Conservation (phyloP, 768 basidiomycete species). For the Rhodotorula taiwanensis region DNA sequence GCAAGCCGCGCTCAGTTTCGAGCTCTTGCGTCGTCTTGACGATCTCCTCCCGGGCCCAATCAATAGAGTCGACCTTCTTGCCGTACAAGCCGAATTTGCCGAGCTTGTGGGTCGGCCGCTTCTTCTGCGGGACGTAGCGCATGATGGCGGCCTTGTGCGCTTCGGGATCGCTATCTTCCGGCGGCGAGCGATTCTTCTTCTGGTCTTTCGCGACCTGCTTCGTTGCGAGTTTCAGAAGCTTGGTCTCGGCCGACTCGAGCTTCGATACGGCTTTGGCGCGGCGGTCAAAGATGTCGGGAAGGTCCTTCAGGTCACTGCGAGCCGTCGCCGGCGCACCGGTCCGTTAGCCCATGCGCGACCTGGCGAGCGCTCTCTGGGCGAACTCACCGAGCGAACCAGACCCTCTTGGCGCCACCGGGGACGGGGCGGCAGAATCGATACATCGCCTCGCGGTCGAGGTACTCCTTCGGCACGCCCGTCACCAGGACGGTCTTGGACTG, state of each 20-base stretch:
- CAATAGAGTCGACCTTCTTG: constrained; percentile 84
- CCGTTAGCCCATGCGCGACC: too few relatives aligned
- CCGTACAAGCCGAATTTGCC: constrained; percentile 59
- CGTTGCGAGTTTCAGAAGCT: constrained; percentile 64
- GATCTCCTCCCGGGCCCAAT: constrained; percentile 66
- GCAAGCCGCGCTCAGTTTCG: constrained; percentile 46
- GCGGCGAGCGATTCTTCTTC: constrained; percentile 38
- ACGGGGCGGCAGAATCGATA: constrained; percentile 51
- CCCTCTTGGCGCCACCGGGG: constrained; percentile 79
- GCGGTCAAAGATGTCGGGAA: constrained; percentile 76
- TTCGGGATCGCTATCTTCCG: constrained; percentile 34
- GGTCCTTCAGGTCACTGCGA: constrained; percentile 68
- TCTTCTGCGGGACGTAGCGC: constrained; percentile 60
- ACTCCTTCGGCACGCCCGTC: constrained; percentile 75
- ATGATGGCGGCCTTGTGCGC: constrained; percentile 47
- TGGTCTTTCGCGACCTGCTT: constrained; percentile 54
- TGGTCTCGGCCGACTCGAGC: constrained; percentile 79
- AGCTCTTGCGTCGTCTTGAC: constrained; percentile 50
- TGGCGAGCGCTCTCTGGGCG: too few relatives aligned
- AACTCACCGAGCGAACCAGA: constrained; percentile 83
- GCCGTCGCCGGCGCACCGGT: too few relatives aligned
- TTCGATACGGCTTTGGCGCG: constrained; percentile 65
- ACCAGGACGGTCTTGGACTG: constrained; percentile 87
- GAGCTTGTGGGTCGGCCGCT: constrained; percentile 67
- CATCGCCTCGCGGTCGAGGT: constrained; percentile 62